Evolutionary conservation across 257 asterid species (phyloP).

Genomic region (Rubia yunnanensis): DNA sequence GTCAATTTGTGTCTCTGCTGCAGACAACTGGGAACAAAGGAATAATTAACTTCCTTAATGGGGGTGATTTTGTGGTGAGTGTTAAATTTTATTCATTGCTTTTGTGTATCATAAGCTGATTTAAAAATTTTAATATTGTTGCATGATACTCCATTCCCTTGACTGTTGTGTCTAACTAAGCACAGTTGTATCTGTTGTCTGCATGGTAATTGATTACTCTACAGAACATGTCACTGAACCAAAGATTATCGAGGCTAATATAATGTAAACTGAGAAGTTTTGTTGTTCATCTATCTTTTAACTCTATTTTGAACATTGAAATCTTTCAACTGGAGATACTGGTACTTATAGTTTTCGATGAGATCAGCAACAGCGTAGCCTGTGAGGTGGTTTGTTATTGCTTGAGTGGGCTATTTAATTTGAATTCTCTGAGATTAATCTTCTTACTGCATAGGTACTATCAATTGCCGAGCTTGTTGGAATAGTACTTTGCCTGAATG

Average conservation of each 20-base stretch:
- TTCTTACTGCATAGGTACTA: slow-evolving; percentile 38
- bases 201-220: no score
- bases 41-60: slow-evolving; percentile 59
- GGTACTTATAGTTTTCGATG: not conserved
- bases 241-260: not conserved
- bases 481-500: slow-evolving; percentile 58
- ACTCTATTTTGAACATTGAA: no score
- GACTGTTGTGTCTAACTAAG: not conserved
- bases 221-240: not conserved
- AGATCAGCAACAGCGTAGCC: not conserved
- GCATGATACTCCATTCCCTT: not conserved
- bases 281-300: no score
- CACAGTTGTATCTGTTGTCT: no score
- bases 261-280: not conserved
- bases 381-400: not conserved
- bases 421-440: slow-evolving; percentile 8
- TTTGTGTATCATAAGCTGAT: not conserved
- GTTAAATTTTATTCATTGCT: not conserved
- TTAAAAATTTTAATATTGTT: not conserved
- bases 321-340: not conserved
- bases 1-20: slow-evolving; percentile 57
- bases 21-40: slow-evolving; percentile 65
- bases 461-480: slow-evolving; percentile 66
- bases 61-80: slow-evolving; percentile 74
- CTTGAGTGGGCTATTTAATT: not conserved